Base-by-base conservation (phyloP, 305 asterid species). In the Fraxinus greggii region DNA sequence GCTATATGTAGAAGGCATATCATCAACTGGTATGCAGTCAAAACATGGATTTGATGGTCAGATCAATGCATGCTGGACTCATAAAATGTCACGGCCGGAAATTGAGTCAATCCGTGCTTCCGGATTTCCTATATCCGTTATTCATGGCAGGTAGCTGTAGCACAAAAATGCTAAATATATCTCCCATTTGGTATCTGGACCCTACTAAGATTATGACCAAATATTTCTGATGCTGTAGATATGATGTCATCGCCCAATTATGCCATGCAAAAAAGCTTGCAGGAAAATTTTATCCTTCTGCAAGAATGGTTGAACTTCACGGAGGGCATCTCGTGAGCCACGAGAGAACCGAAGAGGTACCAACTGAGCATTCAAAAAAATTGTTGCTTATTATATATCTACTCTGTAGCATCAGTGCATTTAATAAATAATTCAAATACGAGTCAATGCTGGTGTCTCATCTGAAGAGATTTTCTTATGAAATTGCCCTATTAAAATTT, bases 271-370 rank as follows among this genome's bases (percentile, higher is more conserved):
- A 86, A 86, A 88, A 90, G 75, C 94, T 94, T 79, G 97, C 98
- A 0, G 93, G 90, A 80, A 94, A 91, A 84, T 85, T 94, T 75
- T 73, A 90, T 85, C 99, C 98, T 83, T 89, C 80, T 65, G 94
- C 99, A 72, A 92, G 97, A 90, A 93, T 96, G 98, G 97, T 93
- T 70, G 98, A 96, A 82, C 98, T 96, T 84, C 92, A 85, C 6
- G 99, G 99, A 31, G 99, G 98, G 19, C 99, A 96, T 88, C 97
- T 90, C 70, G 97, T 96, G 79, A 94, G 95, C 90, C 97, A 92
- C 81, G 99, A 96, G 91, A 90, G 98, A 88, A 88, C 98, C 15
- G 95, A 93, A 78, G 99, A 94, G 97, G 99, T 96, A 89, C 7
- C n/a, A 9, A 69, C 40, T 12, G 3, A 69, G 19, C 36, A 28